Base-by-base conservation (phyloP, 305 asterid species). In the Lippia alba region DNA sequence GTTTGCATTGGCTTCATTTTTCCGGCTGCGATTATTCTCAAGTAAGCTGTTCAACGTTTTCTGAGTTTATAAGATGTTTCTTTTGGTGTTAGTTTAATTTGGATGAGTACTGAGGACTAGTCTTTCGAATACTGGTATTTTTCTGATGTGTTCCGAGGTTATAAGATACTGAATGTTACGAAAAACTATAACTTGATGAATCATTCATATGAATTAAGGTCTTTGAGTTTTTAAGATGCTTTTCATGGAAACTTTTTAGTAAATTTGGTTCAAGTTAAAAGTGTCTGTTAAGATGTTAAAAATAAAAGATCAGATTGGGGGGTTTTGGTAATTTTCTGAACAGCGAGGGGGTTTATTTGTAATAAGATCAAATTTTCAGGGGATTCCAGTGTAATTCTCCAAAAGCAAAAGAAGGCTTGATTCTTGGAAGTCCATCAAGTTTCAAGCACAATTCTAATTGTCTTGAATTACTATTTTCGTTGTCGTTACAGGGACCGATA, bases 1-100 rank as follows among this genome's bases (percentile, higher is more conserved):
- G 98, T 95, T 78, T 84, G 89, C 76, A 84, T 92, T 19, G 99
- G 99, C 62, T 95, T 92, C 87, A 92, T 95, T 74, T 80, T 95
- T 51, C 99, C 99, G 33, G 96, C 97, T 65, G 89, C 96, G 39
- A 84, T 95, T 65, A 83, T 91, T 68, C 91, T 95, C 63, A 79
- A 96, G 99, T 95, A 57, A 69, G 89, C 63, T 67, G 54, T 69
- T 4, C 20, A 24, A 44, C 44, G 9, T 4, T 40, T 17, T 11
- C 55, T 67, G 36, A 19, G 30, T 24, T 24, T 4, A 30, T 6
- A 14, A 15, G 24, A 30, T 51, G 41, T 4, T 36, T 36, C 9
- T 5, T 18, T n/a, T 64, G 58, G 61, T 19, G 17, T 20, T 7
- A 48, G 9, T 36, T 36, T 36, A 48, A 36, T 36, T 36, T 36